Percentiles rank a stretch among this genome's conserved stretches.
Evolutionary conservation across 2,329 filamentous ascomycete genomes (phyloP).

Genomic region (Cryphonectria parasitica): DNA sequence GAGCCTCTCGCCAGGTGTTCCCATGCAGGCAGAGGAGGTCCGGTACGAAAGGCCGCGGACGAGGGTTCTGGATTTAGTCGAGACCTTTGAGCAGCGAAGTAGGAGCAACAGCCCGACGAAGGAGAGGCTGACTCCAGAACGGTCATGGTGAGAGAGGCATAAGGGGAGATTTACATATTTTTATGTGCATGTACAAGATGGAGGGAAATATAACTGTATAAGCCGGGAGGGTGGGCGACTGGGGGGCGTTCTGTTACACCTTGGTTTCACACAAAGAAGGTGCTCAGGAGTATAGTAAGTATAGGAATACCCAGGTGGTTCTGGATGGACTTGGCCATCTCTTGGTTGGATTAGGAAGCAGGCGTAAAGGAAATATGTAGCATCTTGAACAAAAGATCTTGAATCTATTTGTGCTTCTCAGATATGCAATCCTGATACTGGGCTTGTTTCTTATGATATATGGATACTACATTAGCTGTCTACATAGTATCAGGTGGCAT

Average conservation of each 20-base stretch:
- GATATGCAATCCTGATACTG: no score
- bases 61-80: conserved; percentile 59
- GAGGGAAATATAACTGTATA: not conserved
- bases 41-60: conserved; percentile 47
- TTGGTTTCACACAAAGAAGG: not conserved
- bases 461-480: no score
- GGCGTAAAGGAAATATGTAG: not conserved
- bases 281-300: not conserved
- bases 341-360: not conserved
- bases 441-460: no score
- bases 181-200: not conserved
- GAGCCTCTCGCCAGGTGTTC: conserved; percentile 25
- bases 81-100: conserved; percentile 56
- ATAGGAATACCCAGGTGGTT: not conserved
- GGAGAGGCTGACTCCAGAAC: conserved; percentile 12
- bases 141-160: conserved; percentile 1
- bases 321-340: not conserved
- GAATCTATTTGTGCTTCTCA: not conserved
- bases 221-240: no score
- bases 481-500: no score
- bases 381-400: not conserved
- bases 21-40: conserved; percentile 29
- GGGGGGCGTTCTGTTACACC: not conserved
- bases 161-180: not conserved
- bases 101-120: conserved; percentile 45